Evolutionary conservation across 1,139 yeast genomes (phyloP), one percentile per base, ranked within the genome.

Genomic region (Yamadazyma epiphylla): DNA sequence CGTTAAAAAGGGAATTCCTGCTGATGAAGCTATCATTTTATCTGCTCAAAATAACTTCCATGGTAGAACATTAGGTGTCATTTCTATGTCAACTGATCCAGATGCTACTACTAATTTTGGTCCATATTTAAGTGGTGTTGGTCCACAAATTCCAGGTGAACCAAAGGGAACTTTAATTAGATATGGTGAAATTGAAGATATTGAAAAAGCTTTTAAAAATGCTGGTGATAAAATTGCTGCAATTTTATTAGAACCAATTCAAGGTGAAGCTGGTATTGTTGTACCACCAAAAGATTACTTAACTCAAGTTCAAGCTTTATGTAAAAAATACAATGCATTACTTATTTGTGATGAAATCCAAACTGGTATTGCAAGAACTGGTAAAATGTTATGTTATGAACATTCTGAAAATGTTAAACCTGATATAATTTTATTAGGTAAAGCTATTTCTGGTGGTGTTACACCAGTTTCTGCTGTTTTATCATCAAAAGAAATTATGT

Each of bases 191-290:
- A 77, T 87, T 51, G 95, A 77, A 54, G 97, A 89, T 53, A 77
- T 89, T 35, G 94, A 87, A 60, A 70, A 70, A 51, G 96, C 95
- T 2, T 80, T 87, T 52, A 67, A 71, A 45, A 77, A 77, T 37
- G 91, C 94, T 19, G 96, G 96, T 42, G 94, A 85, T 58, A 82
- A 80, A 56, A 79, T 89, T 44, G 95, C 96, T 25, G 97, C 96
- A 25, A 78, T 89, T 44, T 66, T 89, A 45, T 77, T 89, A 46
- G 98, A 89, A 64, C 97, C 97, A 41, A 89, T 89, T 51, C 98
- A 89, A 62, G 98, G 98, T 57, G 98, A 89, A 61, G 98, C 98
- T 22, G 98, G 97, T 48, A 89, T 89, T 45, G 94, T 89, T 22
- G 96, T 89, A 16, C 97, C 97, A 32, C 94, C 94, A 42, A 65